Evolutionary conservation across 1,284 basidiomycete species (phyloP), one percentile per base, ranked within the genome.

Genomic region (Xerocomus minutiporus): DNA sequence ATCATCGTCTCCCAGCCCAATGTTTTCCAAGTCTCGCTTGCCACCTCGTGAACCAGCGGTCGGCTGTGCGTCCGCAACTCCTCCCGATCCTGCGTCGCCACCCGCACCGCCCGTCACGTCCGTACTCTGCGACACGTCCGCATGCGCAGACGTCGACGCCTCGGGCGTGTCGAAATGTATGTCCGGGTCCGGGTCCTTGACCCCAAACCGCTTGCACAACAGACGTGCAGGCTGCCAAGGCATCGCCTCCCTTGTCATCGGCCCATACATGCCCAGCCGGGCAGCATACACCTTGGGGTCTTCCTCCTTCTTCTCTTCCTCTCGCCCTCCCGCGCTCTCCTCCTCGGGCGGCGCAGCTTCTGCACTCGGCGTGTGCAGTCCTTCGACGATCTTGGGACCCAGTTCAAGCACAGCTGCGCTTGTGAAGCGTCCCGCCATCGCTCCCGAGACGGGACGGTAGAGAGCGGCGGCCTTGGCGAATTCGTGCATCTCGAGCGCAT

Each of bases 201-300:
- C 88, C 1, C 91, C 89, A 68, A 98, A 97, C n/a, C 96, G 82
- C 69, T 95, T 97, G 72, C 93, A 97, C 15, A 99, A 74, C 50
- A 98, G 71, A 55, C 79, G 79, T 20, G 82, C 82, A 0, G 96
- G 96, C 60, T 84, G 83, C 86, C 92, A 98, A 0, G 79, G 67
- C 55, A 75, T 79, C 28, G 79, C 75, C 54, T 89, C 86, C 36
- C 94, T 76, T 20, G 94, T 97, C 63, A 94, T 72, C 11, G 79
- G 76, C 1, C 96, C 96, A 66, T 88, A 97, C 85, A 94, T 91
- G 23, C 92, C 93, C 65, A 88, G 69, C 28, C 79, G 75, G 2
- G 92, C 93, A 1, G 96, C 95, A 59, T 89, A 76, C 58, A 83
- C 86, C 60, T 86, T 86, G 2, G 90, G 89, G 13, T 81, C 87